Base-by-base conservation (phyloP, 192 early-diverging fungal species). In the Coemansia erecta region DNA sequence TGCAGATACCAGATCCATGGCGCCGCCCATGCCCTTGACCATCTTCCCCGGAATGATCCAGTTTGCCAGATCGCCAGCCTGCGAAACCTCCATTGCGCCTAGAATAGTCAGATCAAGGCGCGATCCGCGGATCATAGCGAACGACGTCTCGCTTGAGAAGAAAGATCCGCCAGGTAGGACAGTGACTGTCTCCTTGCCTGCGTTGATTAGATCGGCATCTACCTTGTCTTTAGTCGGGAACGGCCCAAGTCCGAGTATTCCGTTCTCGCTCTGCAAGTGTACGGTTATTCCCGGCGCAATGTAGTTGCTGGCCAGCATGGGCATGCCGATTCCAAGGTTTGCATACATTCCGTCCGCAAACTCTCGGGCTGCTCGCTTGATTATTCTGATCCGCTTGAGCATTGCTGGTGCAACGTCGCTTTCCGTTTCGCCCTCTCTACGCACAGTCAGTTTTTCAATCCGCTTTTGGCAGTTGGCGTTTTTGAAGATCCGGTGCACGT, bases 41-140 rank as follows among this genome's bases (percentile, higher is more conserved):
- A 89, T 87, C 68, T 88, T 91, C 15, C 85, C 83, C 9, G 89
- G 89, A 26, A 91, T 85, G 61, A 91, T 89, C 89, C 89, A 91
- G 82, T 91, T 91, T 47, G 89, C 89, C 50, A 91, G 68, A 56
- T 87, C 85, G 31, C 89, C 89, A 24, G 72, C 68, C 48, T 82
- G 71, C 0, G 87, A 80, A 31, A 69, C 69, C 28, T 73, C 70
- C 64, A 90, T 81, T 15, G 79, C 89, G 23, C 89, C 88, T 15
- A 90, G 69, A 45, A 90, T 81, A 11, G 87, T 86, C 53, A 89
- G 66, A 61, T 90, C 85, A 22, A 90, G 76, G 40, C 88, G 87
- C 6, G 84, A 85, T n/a, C 81, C 84, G 60, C 89, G 85, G 64
- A 90, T 87, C 85, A 88, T 87, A 4, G 81, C 86, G 60, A 90